phyloP scores from a whole-genome alignment of 1,284 basidiomycete species.

The Cutaneotrichosporon sp. region DNA sequence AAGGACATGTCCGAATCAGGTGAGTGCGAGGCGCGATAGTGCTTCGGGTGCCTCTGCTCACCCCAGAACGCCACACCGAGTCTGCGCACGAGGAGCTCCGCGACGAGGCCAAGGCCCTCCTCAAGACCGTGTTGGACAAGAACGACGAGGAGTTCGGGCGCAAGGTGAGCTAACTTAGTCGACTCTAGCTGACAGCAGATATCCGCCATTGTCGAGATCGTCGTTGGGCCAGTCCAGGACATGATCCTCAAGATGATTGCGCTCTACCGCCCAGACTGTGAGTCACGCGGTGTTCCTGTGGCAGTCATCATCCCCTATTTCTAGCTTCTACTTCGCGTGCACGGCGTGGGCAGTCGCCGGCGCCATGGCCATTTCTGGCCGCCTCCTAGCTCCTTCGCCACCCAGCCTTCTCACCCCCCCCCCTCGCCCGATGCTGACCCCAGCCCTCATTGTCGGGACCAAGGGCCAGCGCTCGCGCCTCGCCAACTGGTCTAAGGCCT shows the following conservation, averaged over 20 bases:
- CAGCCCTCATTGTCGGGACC: constrained; percentile 84
- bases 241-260: constrained; percentile 91
- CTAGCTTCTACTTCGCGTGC: background rate
- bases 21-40: constrained; percentile 51
- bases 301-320: background rate
- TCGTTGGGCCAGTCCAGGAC: constrained; percentile 84
- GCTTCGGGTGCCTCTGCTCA: constrained; percentile 21
- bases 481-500: constrained; percentile 62
- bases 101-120: constrained; percentile 82
- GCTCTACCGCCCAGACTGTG: constrained; percentile 87
- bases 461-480: constrained; percentile 68
- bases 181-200: constrained; percentile 58
- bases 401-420: background rate
- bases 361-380: no score
- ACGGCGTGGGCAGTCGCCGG: background rate
- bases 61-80: constrained; percentile 61
- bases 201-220: constrained; percentile 90
- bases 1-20: constrained; percentile 78
- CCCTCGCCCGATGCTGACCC: constrained; percentile 10
- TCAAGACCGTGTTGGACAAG: constrained; percentile 78
- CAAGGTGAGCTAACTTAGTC: constrained; percentile 60
- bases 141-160: constrained; percentile 78
- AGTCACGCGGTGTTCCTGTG: constrained; percentile 25
- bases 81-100: constrained; percentile 72
- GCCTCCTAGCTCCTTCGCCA: background rate